A percentile compares a stretch with the other conserved stretches of the same genome.
Conservation (phyloP, 78 protist species). For the Pelomyxa schiedti region DNA sequence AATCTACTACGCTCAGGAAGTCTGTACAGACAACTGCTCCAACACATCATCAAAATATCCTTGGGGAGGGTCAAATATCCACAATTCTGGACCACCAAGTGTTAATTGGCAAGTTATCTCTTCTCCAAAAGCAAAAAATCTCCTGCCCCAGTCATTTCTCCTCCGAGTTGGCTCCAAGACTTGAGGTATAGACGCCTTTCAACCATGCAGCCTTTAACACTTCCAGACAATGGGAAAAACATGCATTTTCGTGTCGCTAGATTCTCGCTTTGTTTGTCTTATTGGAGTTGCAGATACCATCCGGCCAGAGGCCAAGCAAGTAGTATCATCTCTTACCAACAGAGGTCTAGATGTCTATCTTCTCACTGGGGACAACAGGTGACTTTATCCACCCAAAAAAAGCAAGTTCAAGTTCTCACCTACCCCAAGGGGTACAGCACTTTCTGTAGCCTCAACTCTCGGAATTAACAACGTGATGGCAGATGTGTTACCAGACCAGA, state of each 20-base stretch:
- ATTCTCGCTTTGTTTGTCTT: slow-evolving; percentile 15
- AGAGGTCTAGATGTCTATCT: slow-evolving; percentile 45
- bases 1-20: neutral
- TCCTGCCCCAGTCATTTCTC: neutral
- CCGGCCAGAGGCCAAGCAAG: slow-evolving; percentile 57
- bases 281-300: slow-evolving; percentile 43
- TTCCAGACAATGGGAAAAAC: slow-evolving; percentile 48
- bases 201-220: neutral
- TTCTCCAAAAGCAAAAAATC: neutral
- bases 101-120: neutral
- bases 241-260: slow-evolving; percentile 33
- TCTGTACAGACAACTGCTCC: slow-evolving; percentile 13
- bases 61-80: slow-evolving; percentile 36
- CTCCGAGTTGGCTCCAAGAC: neutral
- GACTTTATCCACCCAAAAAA: too few species aligned
- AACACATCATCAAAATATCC: slow-evolving; percentile 4
- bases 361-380: slow-evolving; percentile 81
- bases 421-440: slow-evolving; percentile 11
- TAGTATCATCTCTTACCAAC: slow-evolving; percentile 21
- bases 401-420: slow-evolving; percentile 24
- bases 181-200: neutral
- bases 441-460: neutral
- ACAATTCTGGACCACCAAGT: neutral
- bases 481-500: neutral
- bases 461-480: neutral